Conservation (phyloP, 2,329 filamentous ascomycete genomes). For the Pestalotiopsis sp. region DNA sequence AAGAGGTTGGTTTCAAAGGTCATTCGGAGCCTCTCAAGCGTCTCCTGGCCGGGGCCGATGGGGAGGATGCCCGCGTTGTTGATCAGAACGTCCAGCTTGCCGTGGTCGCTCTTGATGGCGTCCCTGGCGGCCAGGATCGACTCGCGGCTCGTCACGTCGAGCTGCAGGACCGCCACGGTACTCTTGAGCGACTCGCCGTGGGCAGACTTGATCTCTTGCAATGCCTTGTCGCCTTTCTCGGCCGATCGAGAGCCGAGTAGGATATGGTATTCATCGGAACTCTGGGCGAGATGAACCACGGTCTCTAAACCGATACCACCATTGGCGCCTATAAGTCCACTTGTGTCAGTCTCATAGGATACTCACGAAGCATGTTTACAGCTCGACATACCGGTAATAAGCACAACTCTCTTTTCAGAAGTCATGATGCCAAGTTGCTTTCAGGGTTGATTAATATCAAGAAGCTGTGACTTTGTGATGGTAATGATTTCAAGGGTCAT, state of each 20-base stretch:
- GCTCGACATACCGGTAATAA: constrained; percentile 32
- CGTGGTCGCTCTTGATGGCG: constrained; percentile 24
- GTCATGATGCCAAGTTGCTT: constrained; percentile 18
- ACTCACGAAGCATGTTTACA: not conserved
- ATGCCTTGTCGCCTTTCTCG: constrained; percentile 39
- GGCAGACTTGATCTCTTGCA: constrained; percentile 34
- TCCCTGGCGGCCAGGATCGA: constrained; percentile 30
- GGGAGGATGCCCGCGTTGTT: constrained; percentile 38
- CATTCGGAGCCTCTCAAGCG: constrained; percentile 37
- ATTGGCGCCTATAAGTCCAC: constrained; percentile 39
- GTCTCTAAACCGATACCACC: constrained; percentile 50
- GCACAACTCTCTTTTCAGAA: constrained; percentile 29
- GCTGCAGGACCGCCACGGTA: constrained; percentile 52
- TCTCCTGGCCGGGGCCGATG: constrained; percentile 11
- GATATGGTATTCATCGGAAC: constrained; percentile 41
- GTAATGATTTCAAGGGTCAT: not conserved
- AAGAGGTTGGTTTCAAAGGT: constrained; percentile 43
- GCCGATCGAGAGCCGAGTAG: constrained; percentile 38
- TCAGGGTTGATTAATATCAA: not conserved
- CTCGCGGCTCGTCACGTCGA: constrained; percentile 21
- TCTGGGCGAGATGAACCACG: constrained; percentile 34
- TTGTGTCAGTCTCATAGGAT: not conserved
- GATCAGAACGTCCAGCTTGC: constrained; percentile 37
- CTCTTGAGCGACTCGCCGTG: constrained; percentile 51
- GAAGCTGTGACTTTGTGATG: not conserved